Evolutionary conservation across 192 early-diverging fungal genomes (phyloP).

Genomic region (Coemansia interrupta): DNA sequence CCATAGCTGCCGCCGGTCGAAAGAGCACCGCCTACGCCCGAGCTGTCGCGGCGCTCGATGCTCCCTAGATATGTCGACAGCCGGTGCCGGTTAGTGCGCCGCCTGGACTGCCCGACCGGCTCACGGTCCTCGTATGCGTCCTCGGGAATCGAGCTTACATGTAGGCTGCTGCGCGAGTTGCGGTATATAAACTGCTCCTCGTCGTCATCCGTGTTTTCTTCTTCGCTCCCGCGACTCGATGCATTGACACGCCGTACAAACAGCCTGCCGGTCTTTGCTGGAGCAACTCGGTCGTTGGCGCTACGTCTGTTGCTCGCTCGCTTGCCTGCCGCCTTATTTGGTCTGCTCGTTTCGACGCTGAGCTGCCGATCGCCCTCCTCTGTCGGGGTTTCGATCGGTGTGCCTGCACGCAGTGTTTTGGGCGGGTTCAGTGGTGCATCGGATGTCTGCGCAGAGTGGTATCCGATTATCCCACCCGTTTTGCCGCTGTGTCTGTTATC

Average conservation of each 20-base stretch:
- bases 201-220: constrained; percentile 35
- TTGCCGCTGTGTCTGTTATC: background rate
- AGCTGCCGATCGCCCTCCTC: constrained; percentile 51
- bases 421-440: constrained; percentile 1
- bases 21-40: constrained; percentile 23
- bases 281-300: constrained; percentile 18
- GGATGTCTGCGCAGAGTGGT: constrained; percentile 7
- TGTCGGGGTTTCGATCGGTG: constrained; percentile 36
- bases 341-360: constrained; percentile 25
- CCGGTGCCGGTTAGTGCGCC: constrained; percentile 41
- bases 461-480: background rate
- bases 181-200: constrained; percentile 54
- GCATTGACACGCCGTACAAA: constrained; percentile 32
- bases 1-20: constrained; percentile 24
- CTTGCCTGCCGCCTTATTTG: constrained; percentile 14
- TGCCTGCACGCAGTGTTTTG: constrained; percentile 19
- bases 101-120: constrained; percentile 16
- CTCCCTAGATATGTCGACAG: constrained; percentile 38
- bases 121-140: constrained; percentile 31
- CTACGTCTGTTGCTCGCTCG: constrained; percentile 12
- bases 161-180: constrained; percentile 50
- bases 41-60: constrained; percentile 37
- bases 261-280: constrained; percentile 20
- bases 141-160: constrained; percentile 50
- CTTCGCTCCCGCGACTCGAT: constrained; percentile 48